These are phyloP conservation scores for Microbotryum silenes-acaulis DNA, from an alignment of 1,284 basidiomycete genomes.

Conservation along the genomic window DNA sequence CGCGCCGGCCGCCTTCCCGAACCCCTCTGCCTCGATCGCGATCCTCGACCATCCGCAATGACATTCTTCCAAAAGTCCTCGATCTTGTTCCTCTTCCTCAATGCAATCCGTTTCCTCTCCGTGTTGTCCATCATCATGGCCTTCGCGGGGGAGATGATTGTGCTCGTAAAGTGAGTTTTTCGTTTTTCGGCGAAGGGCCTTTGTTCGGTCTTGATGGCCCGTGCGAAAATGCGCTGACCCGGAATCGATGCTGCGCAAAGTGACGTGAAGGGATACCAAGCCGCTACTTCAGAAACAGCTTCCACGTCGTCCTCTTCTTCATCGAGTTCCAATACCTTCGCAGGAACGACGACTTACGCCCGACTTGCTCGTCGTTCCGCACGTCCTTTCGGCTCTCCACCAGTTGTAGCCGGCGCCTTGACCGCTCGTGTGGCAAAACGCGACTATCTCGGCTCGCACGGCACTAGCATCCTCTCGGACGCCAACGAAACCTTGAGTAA, in stretches of 20 bases:
- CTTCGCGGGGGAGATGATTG: conserved; percentile 66
- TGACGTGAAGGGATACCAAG: conserved; percentile 9
- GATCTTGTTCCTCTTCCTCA: conserved; percentile 63
- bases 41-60: conserved; percentile 1
- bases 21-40: too few relatives aligned
- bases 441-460: neutral
- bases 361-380: neutral
- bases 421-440: neutral
- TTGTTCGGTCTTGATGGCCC: too few relatives aligned
- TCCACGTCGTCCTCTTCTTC: neutral
- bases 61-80: conserved; percentile 17
- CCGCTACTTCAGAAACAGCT: neutral
- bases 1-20: too few relatives aligned
- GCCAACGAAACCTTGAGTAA: conserved; percentile 5
- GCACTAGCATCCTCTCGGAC: neutral
- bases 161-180: conserved; percentile 54
- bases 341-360: neutral
- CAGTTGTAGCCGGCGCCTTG: neutral
- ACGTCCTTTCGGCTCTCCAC: neutral
- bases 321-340: neutral
- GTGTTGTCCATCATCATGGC: conserved; percentile 62
- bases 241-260: conserved; percentile 4
- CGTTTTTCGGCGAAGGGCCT: neutral
- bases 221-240: neutral
- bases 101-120: conserved; percentile 64